Evolutionary conservation across 2,329 filamentous ascomycete species (phyloP), one percentile per base, ranked within the genome.

Genomic region (Mycosphaerelloides madeirae): DNA sequence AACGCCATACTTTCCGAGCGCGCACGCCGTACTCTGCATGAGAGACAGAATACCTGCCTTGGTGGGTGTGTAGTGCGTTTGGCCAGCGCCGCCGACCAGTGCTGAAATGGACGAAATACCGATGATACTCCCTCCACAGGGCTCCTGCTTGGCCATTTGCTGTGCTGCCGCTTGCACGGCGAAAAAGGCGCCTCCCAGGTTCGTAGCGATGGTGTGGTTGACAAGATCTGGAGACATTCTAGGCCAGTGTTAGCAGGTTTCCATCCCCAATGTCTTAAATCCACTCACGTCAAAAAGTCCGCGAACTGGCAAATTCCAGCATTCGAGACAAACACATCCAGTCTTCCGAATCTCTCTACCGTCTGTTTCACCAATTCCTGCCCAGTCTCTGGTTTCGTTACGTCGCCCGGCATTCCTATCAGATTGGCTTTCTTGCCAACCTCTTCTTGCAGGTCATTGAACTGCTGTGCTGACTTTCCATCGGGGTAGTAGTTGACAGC

Each of bases 131-230:
- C 89, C 89, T 13, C 88, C 87, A 0, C 78, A 66, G 19, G 62
- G 62, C 0, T 82, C 80, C 2, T 73, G 70, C 28, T 68, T 68
- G 0, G 84, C 81, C 85, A 95, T 93, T 64, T 93, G 87, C 2
- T 83, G 78, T 1, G 87, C 88, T 2, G 87, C 89, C 0, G 88
- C 86, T 72, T 95, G 89, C 16, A 85, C 83, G 29, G 86, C 77
- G 70, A 89, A 90, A 71, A 94, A 95, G n/a, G 88, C 85, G 34
- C 89, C 89, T 55, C 84, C 81, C 54, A 95, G 80, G 68, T 95
- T 95, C 38, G 86, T 91, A 29, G 78, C 73, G 31, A 94, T 73
- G 2, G 88, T 94, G 43, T 75, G 73, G 49, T 78, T 70, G 60
- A 89, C 85, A 43, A 94, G 80, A 44, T 83, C 77, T 1, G 81